phyloP scores from a whole-genome alignment of 345 rosid genomes.

The Gossypium bickii region DNA sequence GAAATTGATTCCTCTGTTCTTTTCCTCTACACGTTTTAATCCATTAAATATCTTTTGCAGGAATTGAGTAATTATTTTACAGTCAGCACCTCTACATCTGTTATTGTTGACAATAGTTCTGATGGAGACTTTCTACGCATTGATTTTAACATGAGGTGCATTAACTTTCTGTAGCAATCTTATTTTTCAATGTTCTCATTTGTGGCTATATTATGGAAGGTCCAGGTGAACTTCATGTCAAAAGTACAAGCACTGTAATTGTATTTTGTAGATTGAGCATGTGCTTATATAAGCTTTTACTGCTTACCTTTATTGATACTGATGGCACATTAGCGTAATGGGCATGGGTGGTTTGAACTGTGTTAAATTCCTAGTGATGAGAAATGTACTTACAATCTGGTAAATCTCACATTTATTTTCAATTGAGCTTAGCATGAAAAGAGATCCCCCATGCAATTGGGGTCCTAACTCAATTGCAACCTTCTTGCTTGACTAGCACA shows the following conservation, averaged over 20 bases:
- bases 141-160: slow-evolving; percentile 87
- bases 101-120: slow-evolving; percentile 83
- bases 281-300: not conserved
- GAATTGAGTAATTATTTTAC: slow-evolving; percentile 81
- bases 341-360: not conserved
- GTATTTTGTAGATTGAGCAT: not conserved
- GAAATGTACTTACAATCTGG: not conserved
- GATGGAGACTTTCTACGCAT: slow-evolving; percentile 89
- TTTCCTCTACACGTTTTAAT: not conserved
- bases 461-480: not conserved
- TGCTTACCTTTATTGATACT: not conserved
- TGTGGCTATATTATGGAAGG: not conserved
- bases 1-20: not conserved
- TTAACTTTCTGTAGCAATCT: not conserved
- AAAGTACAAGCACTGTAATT: not conserved
- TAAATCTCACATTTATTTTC: not conserved
- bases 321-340: not conserved
- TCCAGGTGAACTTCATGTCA: not conserved
- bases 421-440: not conserved
- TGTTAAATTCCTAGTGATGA: not conserved
- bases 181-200: not conserved
- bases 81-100: slow-evolving; percentile 70
- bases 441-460: not conserved
- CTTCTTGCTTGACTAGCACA: not conserved
- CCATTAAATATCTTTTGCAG: slow-evolving; percentile 38